Evolutionary conservation across 2,329 filamentous ascomycete species (phyloP), one percentile per base, ranked within the genome.

Genomic region (Calonectria montana): DNA sequence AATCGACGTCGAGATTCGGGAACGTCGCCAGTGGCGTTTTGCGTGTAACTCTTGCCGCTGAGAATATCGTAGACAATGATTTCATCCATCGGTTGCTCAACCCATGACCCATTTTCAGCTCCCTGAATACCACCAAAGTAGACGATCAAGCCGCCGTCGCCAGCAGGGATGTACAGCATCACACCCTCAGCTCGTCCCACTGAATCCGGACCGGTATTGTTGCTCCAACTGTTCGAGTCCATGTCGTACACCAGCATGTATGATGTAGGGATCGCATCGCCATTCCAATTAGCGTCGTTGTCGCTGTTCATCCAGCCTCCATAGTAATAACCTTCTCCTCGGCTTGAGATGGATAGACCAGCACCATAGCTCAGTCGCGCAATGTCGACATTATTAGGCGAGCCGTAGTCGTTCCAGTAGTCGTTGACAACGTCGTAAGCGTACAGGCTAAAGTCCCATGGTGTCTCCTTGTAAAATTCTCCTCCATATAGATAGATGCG

Each of bases 81-180:
- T 25, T 85, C 82, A 74, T 87, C 82, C 83, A 87, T 87, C 3
- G 84, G 81, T 65, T 87, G 84, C 2, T 83, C 82, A 6, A 80
- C 74, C n/a, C 84, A 82, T 5, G 85, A 88, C 10, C 87, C 88
- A 67, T 91, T 89, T 7, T 79, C 81, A 2, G 80, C 79, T 31
- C 89, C 87, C 70, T 86, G 84, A 7, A 92, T 81, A 13, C 91
- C 91, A n/a, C 91, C 91, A 80, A 93, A 89, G 76, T 92, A 91
- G 1, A 92, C 83, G 29, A 93, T 82, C 79, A 92, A 82, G 1
- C 91, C 91, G 16, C 82, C 85, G 73, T 91, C 88, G 18, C 90
- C 89, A 6, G 88, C 87, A 1, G 91, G 91, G 29, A 93, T 82
- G 74, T 89, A 92, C 0, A 90, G 81, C 86, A 93, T 86, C 4